These are phyloP conservation scores for Termitomyces sp. DNA, from an alignment of 768 basidiomycete genomes.

Conservation along the genomic window DNA sequence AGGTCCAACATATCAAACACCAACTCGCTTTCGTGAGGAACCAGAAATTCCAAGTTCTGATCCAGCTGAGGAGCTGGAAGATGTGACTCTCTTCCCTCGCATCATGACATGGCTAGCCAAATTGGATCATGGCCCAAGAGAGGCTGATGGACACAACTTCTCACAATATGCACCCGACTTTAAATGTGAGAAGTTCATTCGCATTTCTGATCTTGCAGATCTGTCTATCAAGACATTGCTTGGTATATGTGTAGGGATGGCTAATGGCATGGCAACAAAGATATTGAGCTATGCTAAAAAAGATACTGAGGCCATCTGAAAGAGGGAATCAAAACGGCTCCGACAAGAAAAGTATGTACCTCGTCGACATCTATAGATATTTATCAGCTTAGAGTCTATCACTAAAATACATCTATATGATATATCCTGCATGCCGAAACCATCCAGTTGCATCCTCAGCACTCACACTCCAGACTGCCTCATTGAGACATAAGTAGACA, in stretches of 20 bases:
- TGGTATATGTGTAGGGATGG: not conserved
- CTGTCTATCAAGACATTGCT: not conserved
- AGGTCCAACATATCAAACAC: not conserved
- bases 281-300: not conserved
- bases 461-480: conserved; percentile 20
- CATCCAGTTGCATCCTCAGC: not conserved
- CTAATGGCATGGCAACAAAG: not conserved
- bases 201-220: not conserved
- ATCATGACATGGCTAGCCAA: not conserved
- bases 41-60: conserved; percentile 10
- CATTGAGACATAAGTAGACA: conserved; percentile 25
- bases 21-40: not conserved
- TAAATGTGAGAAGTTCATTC: not conserved
- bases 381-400: too few species aligned
- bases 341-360: not conserved
- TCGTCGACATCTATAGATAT: not conserved
- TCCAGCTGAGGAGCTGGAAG: conserved; percentile 8
- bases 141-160: not conserved
- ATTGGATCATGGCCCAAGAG: not conserved
- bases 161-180: not conserved
- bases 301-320: not conserved
- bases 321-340: not conserved
- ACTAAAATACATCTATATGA: not conserved
- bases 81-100: conserved; percentile 6
- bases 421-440: not conserved